Base-by-base conservation (phyloP, 305 asterid species). In the Salvia sclarea region DNA sequence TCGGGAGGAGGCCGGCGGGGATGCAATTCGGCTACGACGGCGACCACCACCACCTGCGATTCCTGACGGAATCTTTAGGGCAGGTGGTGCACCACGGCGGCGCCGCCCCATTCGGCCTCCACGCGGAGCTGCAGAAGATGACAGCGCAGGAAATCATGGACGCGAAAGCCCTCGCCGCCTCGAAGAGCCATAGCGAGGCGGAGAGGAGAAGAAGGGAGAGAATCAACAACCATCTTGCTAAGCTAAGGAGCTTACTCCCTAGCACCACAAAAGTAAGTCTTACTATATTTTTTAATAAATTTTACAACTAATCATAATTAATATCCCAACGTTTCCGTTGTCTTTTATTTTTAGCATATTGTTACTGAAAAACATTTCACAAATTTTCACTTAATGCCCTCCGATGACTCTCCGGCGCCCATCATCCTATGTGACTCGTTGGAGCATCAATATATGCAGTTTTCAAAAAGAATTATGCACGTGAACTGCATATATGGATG, bases 121-220 rank as follows among this genome's bases (percentile, higher is more conserved):
- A 93, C 73, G 95, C 96, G 7, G 98, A 93, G 79, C 80, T 88
- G 25, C 96, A 88, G 71, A 90, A 93, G 61, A 87, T 93, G 98
- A 87, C 80, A 0, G 92, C 97, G 13, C 98, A 90, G 67, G 98
- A 93, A 75, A 88, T 87, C 7, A 93, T 93, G 97, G 98, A 90
- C 58, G 97, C 97, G 0, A 93, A 93, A 59, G 98, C 97, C 3
- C 92, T 91, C 8, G 98, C 97, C 5, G 98, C 98, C 3, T 93
- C 97, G 0, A 93, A 93, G 55, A 90, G 95, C 66, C 98, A 93
- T 31, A 93, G 98, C 48, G 98, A 93, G 79, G 98, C 98, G 25
- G 98, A 93, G 77, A 83, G 98, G 66, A 83, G 98, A 58, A 77
- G 98, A 9, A 80, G 98, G 69, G 98, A 90, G 71, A 88, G 98